Evolutionary conservation across 2,329 filamentous ascomycete genomes (phyloP).

Genomic region (Hypocrella siamensis): DNA sequence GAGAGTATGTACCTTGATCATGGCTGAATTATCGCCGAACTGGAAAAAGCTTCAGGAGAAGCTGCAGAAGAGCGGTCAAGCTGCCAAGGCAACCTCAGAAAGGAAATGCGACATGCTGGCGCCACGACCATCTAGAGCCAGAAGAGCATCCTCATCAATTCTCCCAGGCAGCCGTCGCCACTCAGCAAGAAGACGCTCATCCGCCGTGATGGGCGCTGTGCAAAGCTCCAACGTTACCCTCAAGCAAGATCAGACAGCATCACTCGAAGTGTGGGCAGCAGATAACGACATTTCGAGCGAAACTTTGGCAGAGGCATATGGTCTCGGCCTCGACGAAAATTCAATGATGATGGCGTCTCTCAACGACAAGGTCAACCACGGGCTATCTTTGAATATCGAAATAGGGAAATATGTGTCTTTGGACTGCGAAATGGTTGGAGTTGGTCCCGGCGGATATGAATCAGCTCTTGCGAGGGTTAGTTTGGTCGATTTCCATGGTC

Average conservation of each 20-base stretch:
- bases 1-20: conserved; percentile 6
- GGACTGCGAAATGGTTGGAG: conserved; percentile 97
- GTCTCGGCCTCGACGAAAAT: conserved; percentile 32
- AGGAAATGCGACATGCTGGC: too few relatives aligned
- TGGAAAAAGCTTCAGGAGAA: conserved; percentile 65
- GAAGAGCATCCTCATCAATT: background rate
- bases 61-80: conserved; percentile 31
- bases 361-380: conserved; percentile 45
- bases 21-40: conserved; percentile 45
- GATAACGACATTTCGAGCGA: conserved; percentile 46
- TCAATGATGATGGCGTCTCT: conserved; percentile 29
- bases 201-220: conserved; percentile 37
- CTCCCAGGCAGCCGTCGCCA: background rate
- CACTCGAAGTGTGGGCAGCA: conserved; percentile 43
- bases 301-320: conserved; percentile 46
- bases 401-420: conserved; percentile 83
- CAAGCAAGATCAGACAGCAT: conserved; percentile 28
- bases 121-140: background rate
- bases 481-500: conserved; percentile 84
- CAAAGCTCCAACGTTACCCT: conserved; percentile 31
- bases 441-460: conserved; percentile 52
- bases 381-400: conserved; percentile 43
- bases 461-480: conserved; percentile 76
- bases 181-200: background rate
- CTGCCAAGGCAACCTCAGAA: too few relatives aligned